A percentile compares a stretch with the other conserved stretches of the same genome.
These are phyloP conservation scores for Phytophthora sojae DNA, from an alignment of 352 stramenopile genomes.

Conservation along the genomic window DNA sequence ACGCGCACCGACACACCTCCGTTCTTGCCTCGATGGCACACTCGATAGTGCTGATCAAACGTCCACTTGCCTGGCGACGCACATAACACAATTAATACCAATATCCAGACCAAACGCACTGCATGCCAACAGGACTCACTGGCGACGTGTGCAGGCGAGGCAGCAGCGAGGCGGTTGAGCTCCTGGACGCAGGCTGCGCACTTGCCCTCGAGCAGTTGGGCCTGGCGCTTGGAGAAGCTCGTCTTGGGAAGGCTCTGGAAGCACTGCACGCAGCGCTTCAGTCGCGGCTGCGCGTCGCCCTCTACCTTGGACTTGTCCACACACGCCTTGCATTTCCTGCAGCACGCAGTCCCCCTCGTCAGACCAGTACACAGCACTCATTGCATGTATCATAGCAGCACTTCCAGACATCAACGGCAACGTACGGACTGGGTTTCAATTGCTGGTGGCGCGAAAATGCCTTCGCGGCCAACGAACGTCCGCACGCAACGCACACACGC, in stretches of 20 bases:
- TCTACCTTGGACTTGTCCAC: conserved; percentile 41
- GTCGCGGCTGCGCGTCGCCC: conserved; percentile 28
- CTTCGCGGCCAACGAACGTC: conserved; percentile 6
- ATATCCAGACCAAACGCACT: neutral
- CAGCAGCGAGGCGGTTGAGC: conserved; percentile 48
- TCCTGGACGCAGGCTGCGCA: conserved; percentile 62
- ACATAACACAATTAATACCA: conserved; percentile 3
- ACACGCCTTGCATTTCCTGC: conserved; percentile 71
- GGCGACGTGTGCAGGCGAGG: conserved; percentile 29
- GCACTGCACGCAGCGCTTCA: conserved; percentile 81
- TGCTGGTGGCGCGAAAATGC: conserved; percentile 66
- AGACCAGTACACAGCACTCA: neutral
- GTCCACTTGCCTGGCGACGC: conserved; percentile 57
- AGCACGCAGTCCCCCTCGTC: neutral
- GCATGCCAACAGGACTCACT: conserved; percentile 21
- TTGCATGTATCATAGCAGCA: neutral
- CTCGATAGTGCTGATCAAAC: conserved; percentile 73
- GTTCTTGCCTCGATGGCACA: conserved; percentile 71
- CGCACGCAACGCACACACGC: conserved; percentile 42
- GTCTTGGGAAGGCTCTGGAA: conserved; percentile 70
- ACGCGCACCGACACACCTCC: conserved; percentile 71
- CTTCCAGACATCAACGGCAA: conserved; percentile 6
- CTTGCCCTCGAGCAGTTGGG: conserved; percentile 68
- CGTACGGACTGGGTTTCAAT: conserved; percentile 55
- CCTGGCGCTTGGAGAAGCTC: conserved; percentile 79